Conservation (phyloP, 495 filamentous ascomycete species). For the Penicillium canescens region DNA sequence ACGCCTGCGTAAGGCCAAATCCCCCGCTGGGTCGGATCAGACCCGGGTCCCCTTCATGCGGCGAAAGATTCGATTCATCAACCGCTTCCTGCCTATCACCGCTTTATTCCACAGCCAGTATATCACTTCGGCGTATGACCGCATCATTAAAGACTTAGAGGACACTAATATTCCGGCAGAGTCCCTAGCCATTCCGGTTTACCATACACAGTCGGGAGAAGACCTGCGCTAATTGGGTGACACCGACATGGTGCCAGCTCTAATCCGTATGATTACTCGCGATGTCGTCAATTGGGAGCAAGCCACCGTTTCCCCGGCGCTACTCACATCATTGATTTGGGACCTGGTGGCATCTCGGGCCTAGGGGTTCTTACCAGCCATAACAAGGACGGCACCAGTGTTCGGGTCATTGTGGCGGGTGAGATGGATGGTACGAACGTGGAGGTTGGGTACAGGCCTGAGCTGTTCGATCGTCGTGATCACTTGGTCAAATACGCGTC, state of each 20-base stretch:
- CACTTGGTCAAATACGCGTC: constrained; percentile 90
- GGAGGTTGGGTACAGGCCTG: too few relatives aligned
- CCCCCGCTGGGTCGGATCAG: constrained; percentile 94
- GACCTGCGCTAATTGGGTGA: too few relatives aligned
- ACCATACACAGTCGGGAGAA: too few relatives aligned
- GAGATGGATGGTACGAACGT: too few relatives aligned
- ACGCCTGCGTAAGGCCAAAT: constrained; percentile 91
- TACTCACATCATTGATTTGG: constrained; percentile 93
- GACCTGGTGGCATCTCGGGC: constrained; percentile 92
- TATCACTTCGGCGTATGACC: too few relatives aligned
- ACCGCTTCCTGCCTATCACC: constrained; percentile 94
- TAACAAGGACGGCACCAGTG: constrained; percentile 91
- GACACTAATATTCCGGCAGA: too few relatives aligned
- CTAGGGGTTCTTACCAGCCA: constrained; percentile 95
- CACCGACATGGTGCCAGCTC: too few relatives aligned
- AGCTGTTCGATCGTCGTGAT: constrained; percentile 92
- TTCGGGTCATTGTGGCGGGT: constrained; percentile 94
- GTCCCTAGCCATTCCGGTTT: too few relatives aligned
- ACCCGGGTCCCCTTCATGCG: constrained; percentile 90
- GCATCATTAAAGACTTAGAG: too few relatives aligned
- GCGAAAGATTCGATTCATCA: constrained; percentile 91
- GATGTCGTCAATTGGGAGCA: too few relatives aligned
- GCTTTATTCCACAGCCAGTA: constrained; percentile 97
- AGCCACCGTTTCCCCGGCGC: constrained; percentile 81
- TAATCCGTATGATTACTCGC: too few relatives aligned